Conservation (phyloP, 768 basidiomycete species). For the Ramaria rubella region DNA sequence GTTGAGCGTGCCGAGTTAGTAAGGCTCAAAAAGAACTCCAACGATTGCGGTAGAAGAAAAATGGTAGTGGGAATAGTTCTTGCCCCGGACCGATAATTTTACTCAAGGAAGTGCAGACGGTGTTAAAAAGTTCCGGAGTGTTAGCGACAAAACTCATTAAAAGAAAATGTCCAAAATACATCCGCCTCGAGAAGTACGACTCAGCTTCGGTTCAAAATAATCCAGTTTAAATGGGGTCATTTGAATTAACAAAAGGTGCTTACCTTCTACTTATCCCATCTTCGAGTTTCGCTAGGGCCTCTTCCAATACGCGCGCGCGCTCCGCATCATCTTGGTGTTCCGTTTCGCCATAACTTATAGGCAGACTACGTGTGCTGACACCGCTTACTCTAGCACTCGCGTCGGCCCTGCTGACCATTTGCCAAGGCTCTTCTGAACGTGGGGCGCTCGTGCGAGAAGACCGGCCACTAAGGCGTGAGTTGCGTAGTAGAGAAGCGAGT, state of each 20-base stretch:
- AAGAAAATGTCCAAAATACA: neutral
- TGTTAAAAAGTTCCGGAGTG: too few relatives aligned
- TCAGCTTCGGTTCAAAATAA: neutral
- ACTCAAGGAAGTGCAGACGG: too few relatives aligned
- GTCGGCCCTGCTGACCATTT: slow-evolving; percentile 19
- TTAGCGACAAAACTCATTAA: too few relatives aligned
- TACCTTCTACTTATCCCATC: slow-evolving; percentile 14
- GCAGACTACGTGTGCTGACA: slow-evolving; percentile 28
- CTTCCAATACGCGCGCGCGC: slow-evolving; percentile 46
- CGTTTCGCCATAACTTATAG: slow-evolving; percentile 57
- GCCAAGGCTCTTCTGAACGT: neutral
- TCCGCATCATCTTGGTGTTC: slow-evolving; percentile 49
- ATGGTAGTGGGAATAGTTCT: too few relatives aligned
- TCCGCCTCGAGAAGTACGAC: neutral
- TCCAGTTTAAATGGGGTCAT: neutral
- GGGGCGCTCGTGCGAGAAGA: slow-evolving; percentile 11
- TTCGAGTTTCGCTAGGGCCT: slow-evolving; percentile 42
- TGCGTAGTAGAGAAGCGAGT: slow-evolving; percentile 44
- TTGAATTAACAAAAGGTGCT: too few relatives aligned
- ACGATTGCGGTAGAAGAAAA: too few relatives aligned
- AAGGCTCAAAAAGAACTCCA: too few relatives aligned
- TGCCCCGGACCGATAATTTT: too few relatives aligned
- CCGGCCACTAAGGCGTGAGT: slow-evolving; percentile 17
- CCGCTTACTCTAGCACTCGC: slow-evolving; percentile 12
- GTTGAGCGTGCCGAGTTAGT: too few relatives aligned